phyloP scores from a whole-genome alignment of 1,284 basidiomycete species.

The Rhodotorula sp. region DNA sequence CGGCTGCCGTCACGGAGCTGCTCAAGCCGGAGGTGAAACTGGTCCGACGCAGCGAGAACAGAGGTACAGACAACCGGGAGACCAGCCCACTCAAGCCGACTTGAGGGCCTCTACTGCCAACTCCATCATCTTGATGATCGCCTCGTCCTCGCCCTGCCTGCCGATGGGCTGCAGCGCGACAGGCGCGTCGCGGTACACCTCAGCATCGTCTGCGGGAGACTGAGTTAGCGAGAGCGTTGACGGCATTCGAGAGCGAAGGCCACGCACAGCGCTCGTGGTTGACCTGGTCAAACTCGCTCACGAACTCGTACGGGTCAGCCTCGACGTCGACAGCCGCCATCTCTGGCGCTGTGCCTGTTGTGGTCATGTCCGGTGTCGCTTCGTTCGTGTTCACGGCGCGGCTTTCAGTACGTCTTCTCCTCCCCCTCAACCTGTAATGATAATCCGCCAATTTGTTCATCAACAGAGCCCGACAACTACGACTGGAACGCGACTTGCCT shows the following conservation, averaged over 20 bases:
- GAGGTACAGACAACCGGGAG: too few species aligned
- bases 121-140: slow-evolving; percentile 53
- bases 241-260: too few species aligned
- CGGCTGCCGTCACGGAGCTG: too few species aligned
- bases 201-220: slow-evolving; percentile 57
- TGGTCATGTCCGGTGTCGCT: slow-evolving; percentile 75
- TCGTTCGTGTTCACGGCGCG: slow-evolving; percentile 64
- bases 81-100: background rate
- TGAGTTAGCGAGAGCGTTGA: background rate
- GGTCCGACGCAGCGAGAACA: too few species aligned
- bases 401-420: slow-evolving; percentile 53
- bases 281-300: slow-evolving; percentile 55
- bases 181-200: slow-evolving; percentile 61
- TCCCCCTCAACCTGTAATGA: background rate
- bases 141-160: slow-evolving; percentile 70
- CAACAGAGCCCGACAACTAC: slow-evolving; percentile 64
- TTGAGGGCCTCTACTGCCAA: slow-evolving; percentile 31
- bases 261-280: slow-evolving; percentile 61
- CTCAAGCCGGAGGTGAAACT: too few species aligned
- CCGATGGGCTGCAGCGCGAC: slow-evolving; percentile 69
- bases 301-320: slow-evolving; percentile 51
- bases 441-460: too few species aligned
- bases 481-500: slow-evolving; percentile 73
- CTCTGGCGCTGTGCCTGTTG: slow-evolving; percentile 56
- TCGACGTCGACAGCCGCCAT: slow-evolving; percentile 38